phyloP scores from a whole-genome alignment of 2,329 filamentous ascomycete species.

The Colletotrichum musae region DNA sequence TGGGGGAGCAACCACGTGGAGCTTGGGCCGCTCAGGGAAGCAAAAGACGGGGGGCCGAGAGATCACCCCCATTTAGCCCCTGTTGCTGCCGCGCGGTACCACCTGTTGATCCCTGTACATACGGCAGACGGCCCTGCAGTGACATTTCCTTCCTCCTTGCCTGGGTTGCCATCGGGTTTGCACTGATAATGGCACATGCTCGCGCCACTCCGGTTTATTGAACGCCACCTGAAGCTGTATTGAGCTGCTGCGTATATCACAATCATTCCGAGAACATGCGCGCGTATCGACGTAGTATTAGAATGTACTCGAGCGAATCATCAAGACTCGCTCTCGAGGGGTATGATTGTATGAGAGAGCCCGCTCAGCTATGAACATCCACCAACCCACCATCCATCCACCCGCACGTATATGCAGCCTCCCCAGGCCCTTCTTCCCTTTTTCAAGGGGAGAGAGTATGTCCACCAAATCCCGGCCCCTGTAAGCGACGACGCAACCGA shows the following conservation, averaged over 20 bases:
- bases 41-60: background rate
- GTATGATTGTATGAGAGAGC: slow-evolving; percentile 30
- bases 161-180: background rate
- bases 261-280: background rate
- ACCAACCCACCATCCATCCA: background rate
- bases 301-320: slow-evolving; percentile 32
- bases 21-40: slow-evolving; percentile 17
- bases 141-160: background rate
- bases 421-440: background rate
- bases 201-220: too few relatives aligned
- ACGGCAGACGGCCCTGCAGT: background rate
- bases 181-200: too few relatives aligned
- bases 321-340: slow-evolving; percentile 24
- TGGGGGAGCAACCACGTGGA: slow-evolving; percentile 21
- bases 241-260: background rate
- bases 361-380: slow-evolving; percentile 22
- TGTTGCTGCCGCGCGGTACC: slow-evolving; percentile 24
- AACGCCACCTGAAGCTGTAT: too few relatives aligned
- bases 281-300: slow-evolving; percentile 9
- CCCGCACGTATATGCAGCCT: slow-evolving; percentile 19
- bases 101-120: background rate
- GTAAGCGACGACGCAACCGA: slow-evolving; percentile 21
- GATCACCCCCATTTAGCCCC: slow-evolving; percentile 3
- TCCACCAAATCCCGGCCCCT: slow-evolving; percentile 18
- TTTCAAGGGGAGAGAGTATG: background rate